phyloP scores from a whole-genome alignment of 306 rosid species.

The Biancaea sappan region DNA sequence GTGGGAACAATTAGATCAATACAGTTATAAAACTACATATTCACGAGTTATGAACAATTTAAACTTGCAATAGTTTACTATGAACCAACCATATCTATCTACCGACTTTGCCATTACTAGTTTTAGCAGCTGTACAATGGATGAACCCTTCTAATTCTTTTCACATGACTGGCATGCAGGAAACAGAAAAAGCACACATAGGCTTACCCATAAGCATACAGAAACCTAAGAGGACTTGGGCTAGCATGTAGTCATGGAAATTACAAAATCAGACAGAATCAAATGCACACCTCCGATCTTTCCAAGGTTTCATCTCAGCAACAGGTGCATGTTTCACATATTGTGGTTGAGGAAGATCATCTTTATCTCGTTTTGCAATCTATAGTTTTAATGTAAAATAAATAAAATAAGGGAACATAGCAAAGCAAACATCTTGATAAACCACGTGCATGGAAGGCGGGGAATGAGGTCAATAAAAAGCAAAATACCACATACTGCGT shows the following conservation, averaged over 20 bases:
- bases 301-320: constrained; percentile 53
- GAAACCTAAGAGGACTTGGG: not conserved
- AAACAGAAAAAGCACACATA: constrained; percentile 4
- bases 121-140: not conserved
- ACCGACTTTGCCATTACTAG: not conserved
- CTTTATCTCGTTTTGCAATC: constrained; percentile 63
- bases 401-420: constrained; percentile 23
- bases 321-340: constrained; percentile 44
- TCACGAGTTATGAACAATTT: not conserved
- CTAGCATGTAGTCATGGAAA: constrained; percentile 3
- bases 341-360: constrained; percentile 49
- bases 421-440: constrained; percentile 23
- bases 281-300: constrained; percentile 60
- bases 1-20: not conserved
- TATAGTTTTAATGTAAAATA: constrained; percentile 29
- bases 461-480: constrained; percentile 13
- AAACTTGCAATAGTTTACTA: not conserved
- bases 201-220: constrained; percentile 1
- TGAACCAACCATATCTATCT: not conserved
- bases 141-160: constrained; percentile 5
- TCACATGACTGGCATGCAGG: not conserved
- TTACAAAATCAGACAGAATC: not conserved
- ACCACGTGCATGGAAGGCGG: constrained; percentile 5
- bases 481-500: constrained; percentile 21
- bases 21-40: not conserved